phyloP scores from a whole-genome alignment of 2,329 filamentous ascomycete genomes.

The Pyrenophora graminea region DNA sequence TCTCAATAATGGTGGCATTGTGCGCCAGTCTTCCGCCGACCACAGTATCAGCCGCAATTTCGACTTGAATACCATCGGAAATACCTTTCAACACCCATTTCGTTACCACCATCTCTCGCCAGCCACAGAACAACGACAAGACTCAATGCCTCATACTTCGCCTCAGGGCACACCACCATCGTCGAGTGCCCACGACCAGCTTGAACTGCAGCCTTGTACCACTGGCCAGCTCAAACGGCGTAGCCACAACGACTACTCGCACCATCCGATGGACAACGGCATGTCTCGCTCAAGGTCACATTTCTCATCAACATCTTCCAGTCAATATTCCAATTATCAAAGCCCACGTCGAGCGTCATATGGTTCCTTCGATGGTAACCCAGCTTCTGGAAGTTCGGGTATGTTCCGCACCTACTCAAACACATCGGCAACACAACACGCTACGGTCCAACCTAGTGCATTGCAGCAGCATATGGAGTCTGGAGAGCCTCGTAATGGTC shows the following conservation, averaged over 20 bases:
- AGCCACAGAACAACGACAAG: conserved; percentile 12
- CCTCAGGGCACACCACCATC: conserved; percentile 2
- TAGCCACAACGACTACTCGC: neutral
- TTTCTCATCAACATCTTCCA: conserved; percentile 10
- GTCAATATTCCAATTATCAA: neutral
- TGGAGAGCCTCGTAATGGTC: neutral
- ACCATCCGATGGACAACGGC: conserved; percentile 7
- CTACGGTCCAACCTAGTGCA: neutral
- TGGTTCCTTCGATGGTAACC: conserved; percentile 1
- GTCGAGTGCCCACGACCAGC: conserved; percentile 13
- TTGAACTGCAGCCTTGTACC: conserved; percentile 26
- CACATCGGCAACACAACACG: conserved; percentile 1
- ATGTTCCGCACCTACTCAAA: conserved; percentile 17
- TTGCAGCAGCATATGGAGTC: neutral
- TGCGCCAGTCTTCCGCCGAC: conserved; percentile 3
- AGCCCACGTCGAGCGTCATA: neutral
- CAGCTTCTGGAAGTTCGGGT: neutral
- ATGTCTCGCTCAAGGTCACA: conserved; percentile 21
- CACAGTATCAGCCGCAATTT: neutral
- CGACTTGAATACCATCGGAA: conserved; percentile 4
- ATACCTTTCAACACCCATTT: conserved; percentile 12
- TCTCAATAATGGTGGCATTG: conserved; percentile 3
- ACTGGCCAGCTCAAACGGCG: conserved; percentile 2
- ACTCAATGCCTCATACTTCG: conserved; percentile 19
- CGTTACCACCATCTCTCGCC: conserved; percentile 16